phyloP scores from a whole-genome alignment of 2,329 filamentous ascomycete genomes.

The Ploettnerulaceae sp. region DNA sequence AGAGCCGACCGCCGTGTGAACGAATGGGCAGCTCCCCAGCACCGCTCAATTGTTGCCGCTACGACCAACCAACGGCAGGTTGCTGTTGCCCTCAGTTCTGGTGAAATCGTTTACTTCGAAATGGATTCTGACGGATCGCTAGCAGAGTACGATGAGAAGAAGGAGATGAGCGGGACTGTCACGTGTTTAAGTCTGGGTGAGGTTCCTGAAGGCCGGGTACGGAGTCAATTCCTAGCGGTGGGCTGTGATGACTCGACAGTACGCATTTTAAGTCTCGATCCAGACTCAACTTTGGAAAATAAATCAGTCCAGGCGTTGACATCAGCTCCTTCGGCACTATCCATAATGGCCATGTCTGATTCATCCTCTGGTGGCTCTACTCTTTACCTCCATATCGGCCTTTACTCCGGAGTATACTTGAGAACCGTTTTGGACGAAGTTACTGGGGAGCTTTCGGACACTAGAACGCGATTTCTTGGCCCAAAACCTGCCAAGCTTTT shows the following conservation, averaged over 20 bases:
- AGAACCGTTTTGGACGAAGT: conserved; percentile 92
- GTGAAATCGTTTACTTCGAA: conserved; percentile 97
- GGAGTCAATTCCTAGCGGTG: conserved; percentile 91
- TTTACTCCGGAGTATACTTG: conserved; percentile 93
- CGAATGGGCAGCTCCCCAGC: conserved; percentile 89
- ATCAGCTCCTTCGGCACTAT: conserved; percentile 79
- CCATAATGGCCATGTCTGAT: conserved; percentile 94
- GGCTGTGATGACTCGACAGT: conserved; percentile 97
- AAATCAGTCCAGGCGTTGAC: conserved; percentile 93
- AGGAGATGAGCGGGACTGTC: conserved; percentile 91
- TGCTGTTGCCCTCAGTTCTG: conserved; percentile 87
- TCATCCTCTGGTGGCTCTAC: conserved; percentile 84
- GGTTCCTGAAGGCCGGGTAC: conserved; percentile 80
- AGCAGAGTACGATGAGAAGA: conserved; percentile 91
- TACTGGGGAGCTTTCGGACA: conserved; percentile 92
- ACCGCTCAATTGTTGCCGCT: conserved; percentile 91
- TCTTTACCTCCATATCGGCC: conserved; percentile 89
- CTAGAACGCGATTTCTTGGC: conserved; percentile 88
- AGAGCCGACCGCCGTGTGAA: conserved; percentile 71
- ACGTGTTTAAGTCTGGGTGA: conserved; percentile 92
- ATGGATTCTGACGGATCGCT: conserved; percentile 89
- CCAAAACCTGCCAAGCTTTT: conserved; percentile 87
- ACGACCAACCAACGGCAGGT: conserved; percentile 92
- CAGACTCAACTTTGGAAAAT: conserved; percentile 84
- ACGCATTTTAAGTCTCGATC: conserved; percentile 83